Evolutionary conservation across 139 green algal species (phyloP).

Genomic region (Picochlorum sp.): DNA sequence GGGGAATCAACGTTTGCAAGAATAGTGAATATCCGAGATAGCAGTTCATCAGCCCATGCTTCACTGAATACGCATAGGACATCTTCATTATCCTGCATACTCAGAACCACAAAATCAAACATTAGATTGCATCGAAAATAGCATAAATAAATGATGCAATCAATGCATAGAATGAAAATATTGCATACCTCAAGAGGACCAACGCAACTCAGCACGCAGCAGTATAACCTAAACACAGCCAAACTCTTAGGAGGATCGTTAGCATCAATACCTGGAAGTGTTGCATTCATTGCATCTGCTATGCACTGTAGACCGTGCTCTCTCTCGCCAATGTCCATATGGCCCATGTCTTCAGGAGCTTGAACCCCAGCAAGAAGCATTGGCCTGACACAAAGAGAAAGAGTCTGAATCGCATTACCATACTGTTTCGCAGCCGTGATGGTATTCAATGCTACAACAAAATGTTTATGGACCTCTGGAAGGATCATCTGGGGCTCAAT

Average conservation of each 20-base stretch:
- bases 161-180: background rate
- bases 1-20: conserved; percentile 62
- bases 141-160: too few relatives aligned
- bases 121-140: background rate
- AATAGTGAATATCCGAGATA: conserved; percentile 52
- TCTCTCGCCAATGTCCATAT: conserved; percentile 1
- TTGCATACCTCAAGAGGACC: background rate
- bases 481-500: conserved; percentile 56
- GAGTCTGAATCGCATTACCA: conserved; percentile 30
- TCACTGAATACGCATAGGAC: conserved; percentile 18
- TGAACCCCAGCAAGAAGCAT: conserved; percentile 58
- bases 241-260: conserved; percentile 83
- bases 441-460: conserved; percentile 47
- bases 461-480: conserved; percentile 61
- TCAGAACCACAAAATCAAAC: background rate
- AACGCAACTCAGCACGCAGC: conserved; percentile 35
- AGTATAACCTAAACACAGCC: conserved; percentile 67
- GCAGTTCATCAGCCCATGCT: conserved; percentile 68
- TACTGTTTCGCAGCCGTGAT: conserved; percentile 41
- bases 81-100: conserved; percentile 9
- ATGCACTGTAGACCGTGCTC: conserved; percentile 15
- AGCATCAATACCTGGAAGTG: conserved; percentile 86
- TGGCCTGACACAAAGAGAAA: conserved; percentile 61
- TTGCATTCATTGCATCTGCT: conserved; percentile 60
- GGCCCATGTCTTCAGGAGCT: background rate